Evolutionary conservation across 1,139 yeast genomes (phyloP).

Genomic region (Meyerozyma elateridarum): DNA sequence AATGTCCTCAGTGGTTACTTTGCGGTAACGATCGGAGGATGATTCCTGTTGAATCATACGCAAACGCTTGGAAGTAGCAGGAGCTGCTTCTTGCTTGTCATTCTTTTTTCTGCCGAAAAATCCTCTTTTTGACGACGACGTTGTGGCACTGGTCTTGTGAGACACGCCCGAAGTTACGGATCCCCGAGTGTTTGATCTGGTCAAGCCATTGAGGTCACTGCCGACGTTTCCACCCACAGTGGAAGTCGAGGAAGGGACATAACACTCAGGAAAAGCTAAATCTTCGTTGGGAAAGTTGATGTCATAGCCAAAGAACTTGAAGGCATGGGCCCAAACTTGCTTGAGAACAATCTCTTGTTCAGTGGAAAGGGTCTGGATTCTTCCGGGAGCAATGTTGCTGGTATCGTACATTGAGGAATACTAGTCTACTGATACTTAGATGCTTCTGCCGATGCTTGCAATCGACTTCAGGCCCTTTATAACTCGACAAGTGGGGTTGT

Average conservation of each 20-base stretch:
- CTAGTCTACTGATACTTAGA: neutral
- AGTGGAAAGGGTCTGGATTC: conserved; percentile 53
- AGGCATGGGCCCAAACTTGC: conserved; percentile 68
- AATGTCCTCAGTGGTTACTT: conserved; percentile 20
- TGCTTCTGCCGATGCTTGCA: neutral
- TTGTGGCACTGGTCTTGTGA: conserved; percentile 18
- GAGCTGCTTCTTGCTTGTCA: conserved; percentile 8
- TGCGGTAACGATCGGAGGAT: conserved; percentile 23
- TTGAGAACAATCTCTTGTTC: conserved; percentile 66
- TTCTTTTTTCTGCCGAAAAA: conserved; percentile 13
- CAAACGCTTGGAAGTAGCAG: conserved; percentile 22
- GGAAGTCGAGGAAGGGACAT: conserved; percentile 27
- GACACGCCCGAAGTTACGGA: conserved; percentile 27
- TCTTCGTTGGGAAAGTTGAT: conserved; percentile 39
- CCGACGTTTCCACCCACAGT: conserved; percentile 15
- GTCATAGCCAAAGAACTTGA: conserved; percentile 58
- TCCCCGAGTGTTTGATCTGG: conserved; percentile 22
- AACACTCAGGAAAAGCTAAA: conserved; percentile 28
- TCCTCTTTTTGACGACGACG: conserved; percentile 10
- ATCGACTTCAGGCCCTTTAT: conserved; percentile 1
- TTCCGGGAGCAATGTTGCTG: conserved; percentile 40
- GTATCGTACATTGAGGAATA: conserved; percentile 7
- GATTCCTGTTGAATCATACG: conserved; percentile 28
- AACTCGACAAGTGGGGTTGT: conserved; percentile 3
- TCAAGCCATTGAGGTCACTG: conserved; percentile 19